A percentile compares a stretch with the other conserved stretches of the same genome.
These are phyloP conservation scores for Zarea fungicola DNA, from an alignment of 2,329 filamentous ascomycete genomes.

Conservation along the genomic window DNA sequence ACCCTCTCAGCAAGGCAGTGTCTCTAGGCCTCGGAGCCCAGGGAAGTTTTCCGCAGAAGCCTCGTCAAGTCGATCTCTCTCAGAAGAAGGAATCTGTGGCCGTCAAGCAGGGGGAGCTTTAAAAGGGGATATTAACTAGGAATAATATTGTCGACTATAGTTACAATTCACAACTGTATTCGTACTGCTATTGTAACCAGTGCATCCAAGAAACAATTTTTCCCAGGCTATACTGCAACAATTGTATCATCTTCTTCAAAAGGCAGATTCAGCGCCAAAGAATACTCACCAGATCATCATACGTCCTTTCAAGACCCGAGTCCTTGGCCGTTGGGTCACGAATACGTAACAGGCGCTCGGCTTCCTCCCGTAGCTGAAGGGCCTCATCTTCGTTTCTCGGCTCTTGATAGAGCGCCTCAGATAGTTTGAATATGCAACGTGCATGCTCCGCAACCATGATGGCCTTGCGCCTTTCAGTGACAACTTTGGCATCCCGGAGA, in stretches of 20 bases:
- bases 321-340: not conserved
- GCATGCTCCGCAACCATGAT: slow-evolving; percentile 12
- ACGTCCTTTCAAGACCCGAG: not conserved
- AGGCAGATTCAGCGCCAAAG: not conserved
- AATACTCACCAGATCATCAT: slow-evolving; percentile 2
- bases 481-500: slow-evolving; percentile 9
- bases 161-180: too few species aligned
- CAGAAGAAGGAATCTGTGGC: too few species aligned
- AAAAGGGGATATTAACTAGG: too few species aligned
- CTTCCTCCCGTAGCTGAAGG: not conserved
- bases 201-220: too few species aligned
- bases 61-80: too few species aligned
- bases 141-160: too few species aligned
- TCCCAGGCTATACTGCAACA: too few species aligned
- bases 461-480: slow-evolving; percentile 9
- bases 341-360: not conserved
- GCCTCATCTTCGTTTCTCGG: not conserved
- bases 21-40: too few species aligned
- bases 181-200: too few species aligned
- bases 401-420: slow-evolving; percentile 10
- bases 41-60: too few species aligned
- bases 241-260: not conserved
- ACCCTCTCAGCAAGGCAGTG: too few species aligned
- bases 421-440: slow-evolving; percentile 14
- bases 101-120: too few species aligned